Evolutionary conservation across 352 stramenopile genomes (phyloP).

Genomic region (Thalassiosira oceanica): DNA sequence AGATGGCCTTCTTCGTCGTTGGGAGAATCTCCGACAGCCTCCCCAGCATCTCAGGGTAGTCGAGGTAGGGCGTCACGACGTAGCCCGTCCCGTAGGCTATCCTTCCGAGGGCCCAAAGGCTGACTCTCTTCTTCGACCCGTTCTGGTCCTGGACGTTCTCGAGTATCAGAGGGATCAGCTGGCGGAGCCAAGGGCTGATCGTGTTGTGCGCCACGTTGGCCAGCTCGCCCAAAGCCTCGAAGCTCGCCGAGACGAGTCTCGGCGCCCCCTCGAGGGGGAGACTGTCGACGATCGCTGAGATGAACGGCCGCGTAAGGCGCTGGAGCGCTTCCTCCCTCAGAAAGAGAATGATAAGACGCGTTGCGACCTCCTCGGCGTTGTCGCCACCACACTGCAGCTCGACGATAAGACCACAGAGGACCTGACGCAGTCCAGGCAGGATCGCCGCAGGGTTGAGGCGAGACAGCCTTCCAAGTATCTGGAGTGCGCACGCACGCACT

Average conservation of each 20-base stretch:
- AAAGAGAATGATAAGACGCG: constrained; percentile 77
- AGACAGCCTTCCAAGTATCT: constrained; percentile 91
- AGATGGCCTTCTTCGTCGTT: constrained; percentile 86
- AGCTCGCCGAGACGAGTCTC: constrained; percentile 77
- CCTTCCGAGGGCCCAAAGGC: constrained; percentile 92
- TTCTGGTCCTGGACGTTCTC: constrained; percentile 94
- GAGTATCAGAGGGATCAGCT: constrained; percentile 94
- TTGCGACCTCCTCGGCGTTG: constrained; percentile 85
- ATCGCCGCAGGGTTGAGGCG: constrained; percentile 93
- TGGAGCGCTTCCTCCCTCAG: constrained; percentile 78
- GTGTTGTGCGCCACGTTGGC: constrained; percentile 87
- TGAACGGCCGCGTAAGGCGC: constrained; percentile 76
- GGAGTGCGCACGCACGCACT: constrained; percentile 89
- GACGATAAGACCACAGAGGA: constrained; percentile 93
- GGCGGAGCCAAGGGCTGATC: constrained; percentile 90
- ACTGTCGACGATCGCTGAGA: constrained; percentile 87
- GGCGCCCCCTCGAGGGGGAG: constrained; percentile 83
- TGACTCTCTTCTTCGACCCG: constrained; percentile 93
- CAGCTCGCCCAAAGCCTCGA: constrained; percentile 89
- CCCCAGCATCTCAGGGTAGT: constrained; percentile 90
- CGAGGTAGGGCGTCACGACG: constrained; percentile 92
- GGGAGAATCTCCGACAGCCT: constrained; percentile 89
- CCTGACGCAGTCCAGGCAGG: constrained; percentile 89
- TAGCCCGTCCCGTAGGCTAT: constrained; percentile 91
- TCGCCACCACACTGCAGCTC: constrained; percentile 91